These are phyloP conservation scores for Aquilaria malaccensis DNA, from an alignment of 345 rosid genomes.

Conservation along the genomic window DNA sequence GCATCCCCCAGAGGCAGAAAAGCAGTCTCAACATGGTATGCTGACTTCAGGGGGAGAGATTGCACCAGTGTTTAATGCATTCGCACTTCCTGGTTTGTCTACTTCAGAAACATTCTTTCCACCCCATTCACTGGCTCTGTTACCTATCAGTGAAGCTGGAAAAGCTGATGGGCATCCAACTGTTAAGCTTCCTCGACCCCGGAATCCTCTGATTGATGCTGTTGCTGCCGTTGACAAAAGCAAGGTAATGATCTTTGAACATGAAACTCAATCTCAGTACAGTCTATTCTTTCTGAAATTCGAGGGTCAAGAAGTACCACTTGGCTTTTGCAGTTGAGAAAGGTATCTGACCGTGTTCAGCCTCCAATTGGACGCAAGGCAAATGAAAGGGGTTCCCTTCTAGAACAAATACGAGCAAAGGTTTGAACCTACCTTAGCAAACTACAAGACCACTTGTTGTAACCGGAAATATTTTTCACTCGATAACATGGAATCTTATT, in stretches of 20 bases:
- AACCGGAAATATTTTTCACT: no score
- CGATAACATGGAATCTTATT: not conserved
- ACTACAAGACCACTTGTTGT: not conserved
- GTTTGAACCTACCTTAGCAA: constrained; percentile 22
- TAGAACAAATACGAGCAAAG: constrained; percentile 91
- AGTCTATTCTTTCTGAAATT: constrained; percentile 3
- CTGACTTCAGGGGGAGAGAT: constrained; percentile 23
- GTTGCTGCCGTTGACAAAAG: constrained; percentile 95
- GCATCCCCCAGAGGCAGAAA: no score
- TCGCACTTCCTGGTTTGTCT: constrained; percentile 19
- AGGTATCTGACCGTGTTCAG: constrained; percentile 60
- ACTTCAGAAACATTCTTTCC: constrained; percentile 26
- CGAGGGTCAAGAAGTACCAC: constrained; percentile 6
- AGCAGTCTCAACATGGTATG: constrained; percentile 19
- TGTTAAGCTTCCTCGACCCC: constrained; percentile 67
- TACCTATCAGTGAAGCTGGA: constrained; percentile 30
- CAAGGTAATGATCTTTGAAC: constrained; percentile 48
- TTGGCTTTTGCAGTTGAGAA: constrained; percentile 61
- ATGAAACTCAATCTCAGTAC: constrained; percentile 6
- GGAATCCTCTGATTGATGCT: constrained; percentile 91
- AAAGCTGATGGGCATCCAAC: constrained; percentile 44
- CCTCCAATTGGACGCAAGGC: constrained; percentile 48
- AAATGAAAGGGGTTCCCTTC: constrained; percentile 81
- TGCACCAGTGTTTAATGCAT: constrained; percentile 26
- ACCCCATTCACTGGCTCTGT: constrained; percentile 25